Conservation (phyloP, 306 rosid species). For the Vigna reflexopilosa region DNA sequence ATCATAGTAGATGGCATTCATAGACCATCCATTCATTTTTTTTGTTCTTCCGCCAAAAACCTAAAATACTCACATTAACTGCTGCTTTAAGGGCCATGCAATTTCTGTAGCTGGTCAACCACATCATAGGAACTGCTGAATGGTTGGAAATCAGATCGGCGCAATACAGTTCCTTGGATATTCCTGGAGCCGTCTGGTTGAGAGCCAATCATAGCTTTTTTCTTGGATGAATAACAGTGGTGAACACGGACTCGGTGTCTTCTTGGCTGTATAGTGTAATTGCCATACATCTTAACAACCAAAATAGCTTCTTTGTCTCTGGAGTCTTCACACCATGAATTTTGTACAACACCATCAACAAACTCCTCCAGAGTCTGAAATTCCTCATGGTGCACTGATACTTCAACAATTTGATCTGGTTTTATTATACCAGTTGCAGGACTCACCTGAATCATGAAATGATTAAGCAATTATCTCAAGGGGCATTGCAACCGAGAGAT, state of each 20-base stretch:
- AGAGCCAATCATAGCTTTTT: conserved; percentile 40
- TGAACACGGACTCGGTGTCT: conserved; percentile 77
- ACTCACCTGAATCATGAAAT: conserved; percentile 67
- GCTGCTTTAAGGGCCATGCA: conserved; percentile 63
- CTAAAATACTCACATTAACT: conserved; percentile 39
- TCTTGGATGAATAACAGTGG: conserved; percentile 71
- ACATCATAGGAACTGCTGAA: conserved; percentile 75
- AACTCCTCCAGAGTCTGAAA: conserved; percentile 77
- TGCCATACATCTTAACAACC: conserved; percentile 77
- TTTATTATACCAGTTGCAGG: conserved; percentile 85
- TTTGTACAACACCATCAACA: conserved; percentile 81
- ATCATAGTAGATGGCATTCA: background rate
- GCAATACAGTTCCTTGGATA: conserved; percentile 70
- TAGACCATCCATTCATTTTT: background rate
- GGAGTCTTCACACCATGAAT: conserved; percentile 92
- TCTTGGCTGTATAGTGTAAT: conserved; percentile 60
- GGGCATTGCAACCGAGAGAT: conserved; percentile 37
- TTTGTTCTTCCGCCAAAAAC: conserved; percentile 1
- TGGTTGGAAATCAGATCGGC: conserved; percentile 77
- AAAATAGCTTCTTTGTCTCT: conserved; percentile 84
- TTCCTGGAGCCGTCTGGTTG: conserved; percentile 55
- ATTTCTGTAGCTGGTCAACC: conserved; percentile 69
- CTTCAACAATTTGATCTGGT: conserved; percentile 82
- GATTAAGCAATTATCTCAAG: conserved; percentile 18
- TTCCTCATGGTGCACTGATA: conserved; percentile 87